A percentile compares a stretch with the other conserved stretches of the same genome.
Evolutionary conservation across 139 green algal genomes (phyloP).

Genomic region (Tetratostichococcus sp.): DNA sequence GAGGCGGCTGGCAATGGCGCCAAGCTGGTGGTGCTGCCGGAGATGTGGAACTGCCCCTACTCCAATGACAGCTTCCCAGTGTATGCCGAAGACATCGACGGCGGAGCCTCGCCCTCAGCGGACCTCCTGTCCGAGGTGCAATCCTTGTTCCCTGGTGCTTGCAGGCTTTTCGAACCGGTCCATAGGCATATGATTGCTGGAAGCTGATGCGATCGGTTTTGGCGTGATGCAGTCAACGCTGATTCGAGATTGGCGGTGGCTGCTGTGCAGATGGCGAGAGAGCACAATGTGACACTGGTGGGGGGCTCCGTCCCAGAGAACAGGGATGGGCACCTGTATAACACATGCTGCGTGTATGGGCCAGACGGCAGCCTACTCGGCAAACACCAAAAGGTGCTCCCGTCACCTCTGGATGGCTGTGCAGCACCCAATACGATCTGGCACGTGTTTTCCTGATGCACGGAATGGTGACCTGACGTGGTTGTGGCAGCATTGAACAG

Average conservation of each 20-base stretch:
- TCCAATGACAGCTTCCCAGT: slow-evolving; percentile 89
- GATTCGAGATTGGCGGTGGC: neutral
- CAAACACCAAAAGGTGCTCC: slow-evolving; percentile 78
- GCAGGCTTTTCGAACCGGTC: too few relatives aligned
- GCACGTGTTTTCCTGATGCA: too few relatives aligned
- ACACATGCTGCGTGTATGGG: slow-evolving; percentile 94
- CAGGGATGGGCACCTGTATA: slow-evolving; percentile 77
- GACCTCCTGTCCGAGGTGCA: too few relatives aligned
- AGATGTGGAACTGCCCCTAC: slow-evolving; percentile 99
- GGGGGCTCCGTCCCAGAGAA: slow-evolving; percentile 85
- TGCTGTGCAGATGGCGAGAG: slow-evolving; percentile 19
- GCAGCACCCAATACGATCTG: neutral
- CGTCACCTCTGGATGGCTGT: neutral
- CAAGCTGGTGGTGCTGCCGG: slow-evolving; percentile 78
- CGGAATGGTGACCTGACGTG: too few relatives aligned
- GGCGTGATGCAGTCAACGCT: slow-evolving; percentile 24
- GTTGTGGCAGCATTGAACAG: too few relatives aligned
- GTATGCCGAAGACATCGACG: slow-evolving; percentile 89
- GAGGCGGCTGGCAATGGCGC: slow-evolving; percentile 59
- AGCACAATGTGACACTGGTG: slow-evolving; percentile 44
- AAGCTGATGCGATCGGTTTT: too few relatives aligned
- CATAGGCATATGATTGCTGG: too few relatives aligned
- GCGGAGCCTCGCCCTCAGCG: slow-evolving; percentile 37
- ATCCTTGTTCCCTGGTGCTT: too few relatives aligned
- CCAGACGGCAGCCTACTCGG: slow-evolving; percentile 72